Conservation (phyloP, 805 yeast species). For the Candida michaelii region DNA sequence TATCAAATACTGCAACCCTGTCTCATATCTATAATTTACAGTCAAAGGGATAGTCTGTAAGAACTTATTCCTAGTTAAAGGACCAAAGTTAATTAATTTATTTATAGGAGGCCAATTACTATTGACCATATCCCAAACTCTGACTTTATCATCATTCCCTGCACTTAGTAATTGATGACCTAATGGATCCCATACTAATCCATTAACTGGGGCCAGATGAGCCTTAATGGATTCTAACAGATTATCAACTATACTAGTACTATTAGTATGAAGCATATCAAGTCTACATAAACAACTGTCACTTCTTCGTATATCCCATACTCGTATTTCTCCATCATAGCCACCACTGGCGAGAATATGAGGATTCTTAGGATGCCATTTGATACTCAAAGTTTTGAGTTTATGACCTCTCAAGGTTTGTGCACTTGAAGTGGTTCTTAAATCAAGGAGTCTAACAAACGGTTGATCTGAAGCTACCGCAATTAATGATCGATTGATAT, state of each 20-base stretch:
- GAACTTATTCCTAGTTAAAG: slow-evolving; percentile 65
- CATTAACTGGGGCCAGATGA: slow-evolving; percentile 78
- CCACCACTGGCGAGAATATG: slow-evolving; percentile 77
- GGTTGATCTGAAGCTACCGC: slow-evolving; percentile 74
- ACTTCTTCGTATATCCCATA: slow-evolving; percentile 85
- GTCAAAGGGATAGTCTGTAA: slow-evolving; percentile 50
- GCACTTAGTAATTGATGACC: slow-evolving; percentile 65
- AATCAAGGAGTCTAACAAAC: slow-evolving; percentile 66
- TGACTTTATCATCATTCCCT: slow-evolving; percentile 78
- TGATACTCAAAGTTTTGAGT: slow-evolving; percentile 55
- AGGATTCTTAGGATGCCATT: slow-evolving; percentile 71
- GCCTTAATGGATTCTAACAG: slow-evolving; percentile 52
- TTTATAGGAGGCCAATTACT: slow-evolving; percentile 47
- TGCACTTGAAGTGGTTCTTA: slow-evolving; percentile 69
- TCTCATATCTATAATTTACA: slow-evolving; percentile 51
- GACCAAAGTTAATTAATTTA: slow-evolving; percentile 73
- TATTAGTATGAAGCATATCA: slow-evolving; percentile 52
- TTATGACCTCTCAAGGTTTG: slow-evolving; percentile 68
- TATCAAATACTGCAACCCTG: slow-evolving; percentile 57
- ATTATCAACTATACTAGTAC: slow-evolving; percentile 5
- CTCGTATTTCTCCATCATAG: slow-evolving; percentile 70
- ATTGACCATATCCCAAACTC: slow-evolving; percentile 69
- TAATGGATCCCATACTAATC: slow-evolving; percentile 66
- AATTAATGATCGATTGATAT: slow-evolving; percentile 58
- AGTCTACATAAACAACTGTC: slow-evolving; percentile 61